These are phyloP conservation scores for Starmerella etchellsii DNA, from an alignment of 805 yeast genomes.

Conservation along the genomic window DNA sequence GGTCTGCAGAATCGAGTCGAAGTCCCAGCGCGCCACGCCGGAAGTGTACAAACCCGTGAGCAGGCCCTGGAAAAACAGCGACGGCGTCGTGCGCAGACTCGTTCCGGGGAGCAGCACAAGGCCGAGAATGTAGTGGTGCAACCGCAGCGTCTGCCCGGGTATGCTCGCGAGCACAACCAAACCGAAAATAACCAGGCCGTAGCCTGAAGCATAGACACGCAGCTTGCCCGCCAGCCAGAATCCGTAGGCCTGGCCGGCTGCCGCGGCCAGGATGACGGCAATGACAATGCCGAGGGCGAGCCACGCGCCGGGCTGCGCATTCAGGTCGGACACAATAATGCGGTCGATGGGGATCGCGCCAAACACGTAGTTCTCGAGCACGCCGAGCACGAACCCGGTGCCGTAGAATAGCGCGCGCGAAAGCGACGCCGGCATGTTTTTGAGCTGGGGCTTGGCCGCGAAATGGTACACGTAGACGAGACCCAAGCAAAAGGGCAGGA, in stretches of 20 bases:
- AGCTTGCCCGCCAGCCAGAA: constrained; percentile 60
- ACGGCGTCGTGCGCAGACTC: constrained; percentile 35
- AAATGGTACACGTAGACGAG: constrained; percentile 56
- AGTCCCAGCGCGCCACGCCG: constrained; percentile 88
- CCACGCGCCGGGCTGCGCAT: constrained; percentile 64
- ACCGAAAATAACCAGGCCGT: constrained; percentile 34
- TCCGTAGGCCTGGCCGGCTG: constrained; percentile 58
- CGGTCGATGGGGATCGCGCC: constrained; percentile 84
- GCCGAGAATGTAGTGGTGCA: constrained; percentile 75
- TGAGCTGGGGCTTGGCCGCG: constrained; percentile 27
- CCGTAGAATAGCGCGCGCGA: constrained; percentile 49
- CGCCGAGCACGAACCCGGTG: constrained; percentile 71
- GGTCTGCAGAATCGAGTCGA: constrained; percentile 79
- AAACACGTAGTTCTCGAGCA: constrained; percentile 74
- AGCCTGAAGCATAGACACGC: constrained; percentile 43
- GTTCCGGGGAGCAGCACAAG: constrained; percentile 74
- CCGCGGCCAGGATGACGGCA: constrained; percentile 38
- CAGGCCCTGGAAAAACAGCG: constrained; percentile 66
- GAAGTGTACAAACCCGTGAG: constrained; percentile 66
- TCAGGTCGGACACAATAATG: constrained; percentile 56
- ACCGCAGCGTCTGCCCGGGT: constrained; percentile 59
- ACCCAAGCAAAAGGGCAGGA: constrained; percentile 62
- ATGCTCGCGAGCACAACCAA: constrained; percentile 36
- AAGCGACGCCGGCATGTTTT: constrained; percentile 22
- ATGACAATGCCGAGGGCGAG: constrained; percentile 46